Percentiles rank a stretch among this genome's conserved stretches.
phyloP scores from a whole-genome alignment of 2,329 filamentous ascomycete genomes.

The Bipolaris zeicola region DNA sequence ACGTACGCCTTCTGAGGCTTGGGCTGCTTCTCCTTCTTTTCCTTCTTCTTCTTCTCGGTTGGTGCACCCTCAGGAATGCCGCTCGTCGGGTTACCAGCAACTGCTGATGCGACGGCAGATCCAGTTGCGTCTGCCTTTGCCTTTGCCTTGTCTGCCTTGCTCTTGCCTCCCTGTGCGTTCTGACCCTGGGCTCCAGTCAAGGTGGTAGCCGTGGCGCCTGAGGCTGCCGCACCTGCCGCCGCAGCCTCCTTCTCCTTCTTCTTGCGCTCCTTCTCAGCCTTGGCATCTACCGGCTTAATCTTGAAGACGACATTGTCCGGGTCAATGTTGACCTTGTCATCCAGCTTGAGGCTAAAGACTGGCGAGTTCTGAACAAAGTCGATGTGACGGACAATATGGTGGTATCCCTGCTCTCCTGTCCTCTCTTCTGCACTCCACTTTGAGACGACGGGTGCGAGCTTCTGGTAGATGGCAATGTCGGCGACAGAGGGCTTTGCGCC shows the following conservation, averaged over 20 bases:
- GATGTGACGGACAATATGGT: slow-evolving; percentile 87
- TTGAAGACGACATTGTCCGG: slow-evolving; percentile 81
- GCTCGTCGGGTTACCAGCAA: slow-evolving; percentile 47
- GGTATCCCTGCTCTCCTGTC: slow-evolving; percentile 85
- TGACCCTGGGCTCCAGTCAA: slow-evolving; percentile 42
- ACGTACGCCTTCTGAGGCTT: slow-evolving; percentile 65
- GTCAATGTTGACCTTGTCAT: slow-evolving; percentile 80
- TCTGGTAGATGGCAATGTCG: slow-evolving; percentile 81
- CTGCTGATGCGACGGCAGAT: slow-evolving; percentile 57
- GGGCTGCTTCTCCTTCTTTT: slow-evolving; percentile 88
- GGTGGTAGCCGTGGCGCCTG: slow-evolving; percentile 51
- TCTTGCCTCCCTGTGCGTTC: slow-evolving; percentile 48
- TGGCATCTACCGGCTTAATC: slow-evolving; percentile 86
- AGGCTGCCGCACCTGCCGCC: slow-evolving; percentile 61
- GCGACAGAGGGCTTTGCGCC: slow-evolving; percentile 88
- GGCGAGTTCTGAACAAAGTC: slow-evolving; percentile 94
- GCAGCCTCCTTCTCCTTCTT: slow-evolving; percentile 88
- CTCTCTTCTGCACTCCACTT: slow-evolving; percentile 84
- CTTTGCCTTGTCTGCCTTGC: slow-evolving; percentile 54
- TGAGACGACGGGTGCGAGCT: slow-evolving; percentile 76
- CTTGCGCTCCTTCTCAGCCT: slow-evolving; percentile 93
- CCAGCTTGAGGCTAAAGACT: slow-evolving; percentile 70
- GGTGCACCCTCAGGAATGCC: slow-evolving; percentile 50
- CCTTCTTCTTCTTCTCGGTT: slow-evolving; percentile 68
- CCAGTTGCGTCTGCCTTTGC: slow-evolving; percentile 61